Conservation (phyloP, 2,329 filamentous ascomycete species). For the Diaporthe amygdali region DNA sequence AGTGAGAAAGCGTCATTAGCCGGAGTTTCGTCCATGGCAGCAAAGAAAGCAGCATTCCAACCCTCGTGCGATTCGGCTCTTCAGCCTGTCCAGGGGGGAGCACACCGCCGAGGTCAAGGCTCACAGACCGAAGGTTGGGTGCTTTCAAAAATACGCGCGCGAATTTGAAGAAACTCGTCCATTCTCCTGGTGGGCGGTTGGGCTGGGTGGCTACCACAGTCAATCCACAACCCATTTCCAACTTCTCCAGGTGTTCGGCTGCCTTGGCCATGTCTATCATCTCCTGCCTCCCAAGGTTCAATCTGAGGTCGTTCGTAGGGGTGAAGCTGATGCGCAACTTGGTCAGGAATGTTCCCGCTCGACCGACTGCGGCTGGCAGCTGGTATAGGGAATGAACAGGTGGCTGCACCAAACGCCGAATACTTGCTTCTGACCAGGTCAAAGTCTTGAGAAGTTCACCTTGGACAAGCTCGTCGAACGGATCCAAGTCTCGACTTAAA, state of each 20-base stretch:
- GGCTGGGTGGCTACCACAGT: no score
- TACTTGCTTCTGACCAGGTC: no score
- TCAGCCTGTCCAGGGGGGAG: no score
- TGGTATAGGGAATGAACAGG: neutral
- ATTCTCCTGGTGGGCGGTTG: fast-evolving
- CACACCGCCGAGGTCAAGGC: neutral
- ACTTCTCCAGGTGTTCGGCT: neutral
- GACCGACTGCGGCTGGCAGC: neutral
- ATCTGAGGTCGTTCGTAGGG: fast-evolving
- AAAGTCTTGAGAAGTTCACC: fast-evolving
- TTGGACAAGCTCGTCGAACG: neutral
- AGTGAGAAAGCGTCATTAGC: fast-evolving
- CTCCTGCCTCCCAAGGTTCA: neutral
- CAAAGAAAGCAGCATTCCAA: neutral
- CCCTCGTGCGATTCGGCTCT: neutral
- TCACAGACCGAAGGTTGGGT: neutral
- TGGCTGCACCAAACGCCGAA: fast-evolving
- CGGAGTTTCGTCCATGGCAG: neutral
- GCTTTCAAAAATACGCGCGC: neutral
- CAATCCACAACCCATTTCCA: fast-evolving
- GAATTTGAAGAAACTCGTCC: neutral
- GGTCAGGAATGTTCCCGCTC: neutral
- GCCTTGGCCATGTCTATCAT: neutral
- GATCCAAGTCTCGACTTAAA: no score
- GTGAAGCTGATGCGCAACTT: neutral